These are phyloP conservation scores for Ganoderma multipileum DNA, from an alignment of 1,284 basidiomycete species.

Conservation along the genomic window DNA sequence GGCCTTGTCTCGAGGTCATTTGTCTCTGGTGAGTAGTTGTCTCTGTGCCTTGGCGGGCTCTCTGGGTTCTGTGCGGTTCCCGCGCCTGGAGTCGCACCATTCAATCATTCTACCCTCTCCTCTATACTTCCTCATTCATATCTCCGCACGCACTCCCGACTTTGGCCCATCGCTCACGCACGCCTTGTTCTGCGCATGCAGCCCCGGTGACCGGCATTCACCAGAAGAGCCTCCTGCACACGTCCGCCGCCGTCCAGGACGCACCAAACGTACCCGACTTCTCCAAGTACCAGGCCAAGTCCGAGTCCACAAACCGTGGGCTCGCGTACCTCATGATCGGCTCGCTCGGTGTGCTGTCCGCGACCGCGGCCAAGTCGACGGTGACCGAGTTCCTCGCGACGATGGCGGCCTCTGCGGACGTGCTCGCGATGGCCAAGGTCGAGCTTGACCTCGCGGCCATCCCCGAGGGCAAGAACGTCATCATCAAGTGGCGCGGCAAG, in stretches of 20 bases:
- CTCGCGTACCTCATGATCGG: slow-evolving; percentile 99
- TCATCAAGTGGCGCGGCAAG: slow-evolving; percentile 99
- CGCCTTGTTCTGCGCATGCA: slow-evolving; percentile 25
- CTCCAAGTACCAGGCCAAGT: slow-evolving; percentile 80
- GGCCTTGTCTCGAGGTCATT: slow-evolving; percentile 73
- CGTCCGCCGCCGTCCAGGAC: slow-evolving; percentile 67
- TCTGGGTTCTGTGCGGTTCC: background rate
- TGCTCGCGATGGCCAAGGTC: slow-evolving; percentile 97
- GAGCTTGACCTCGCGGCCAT: slow-evolving; percentile 93
- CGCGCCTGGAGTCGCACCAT: background rate
- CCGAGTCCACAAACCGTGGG: slow-evolving; percentile 78
- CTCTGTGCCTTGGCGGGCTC: background rate
- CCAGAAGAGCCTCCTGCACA: slow-evolving; percentile 79
- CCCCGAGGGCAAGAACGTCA: slow-evolving; percentile 97
- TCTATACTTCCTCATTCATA: background rate
- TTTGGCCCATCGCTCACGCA: slow-evolving; percentile 7
- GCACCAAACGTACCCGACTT: slow-evolving; percentile 90
- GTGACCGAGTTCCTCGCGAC: slow-evolving; percentile 95
- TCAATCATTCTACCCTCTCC: background rate
- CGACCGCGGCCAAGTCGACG: slow-evolving; percentile 93
- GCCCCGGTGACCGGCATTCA: slow-evolving; percentile 59
- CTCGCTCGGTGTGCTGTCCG: slow-evolving; percentile 92
- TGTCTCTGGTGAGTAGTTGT: slow-evolving; percentile 66
- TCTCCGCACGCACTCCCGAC: background rate
- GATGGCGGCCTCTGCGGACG: slow-evolving; percentile 97